These are phyloP conservation scores for Dryas alaskensis DNA, from an alignment of 306 rosid species.

Conservation along the genomic window DNA sequence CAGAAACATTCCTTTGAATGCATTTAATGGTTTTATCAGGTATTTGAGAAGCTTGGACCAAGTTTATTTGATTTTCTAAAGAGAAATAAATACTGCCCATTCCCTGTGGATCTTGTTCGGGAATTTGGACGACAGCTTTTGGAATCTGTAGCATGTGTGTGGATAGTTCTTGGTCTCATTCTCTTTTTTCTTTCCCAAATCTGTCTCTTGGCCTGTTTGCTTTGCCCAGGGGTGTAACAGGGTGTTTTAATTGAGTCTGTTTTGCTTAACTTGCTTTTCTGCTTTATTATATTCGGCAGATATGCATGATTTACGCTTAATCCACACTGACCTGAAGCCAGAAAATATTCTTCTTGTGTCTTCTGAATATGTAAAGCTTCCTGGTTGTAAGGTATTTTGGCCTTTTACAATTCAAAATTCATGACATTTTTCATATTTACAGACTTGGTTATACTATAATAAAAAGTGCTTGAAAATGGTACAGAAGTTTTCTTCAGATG, in stretches of 20 bases:
- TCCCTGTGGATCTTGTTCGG: constrained; percentile 99
- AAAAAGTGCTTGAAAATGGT: constrained; percentile 54
- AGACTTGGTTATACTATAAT: constrained; percentile 35
- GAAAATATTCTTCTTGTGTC: constrained; percentile 98
- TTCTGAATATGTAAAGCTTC: constrained; percentile 84
- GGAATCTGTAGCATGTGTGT: constrained; percentile 99
- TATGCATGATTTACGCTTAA: constrained; percentile 85
- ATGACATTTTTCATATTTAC: constrained; percentile 26
- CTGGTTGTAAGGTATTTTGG: constrained; percentile 74
- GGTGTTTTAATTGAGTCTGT: constrained; percentile 29
- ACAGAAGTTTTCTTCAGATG: constrained; percentile 87
- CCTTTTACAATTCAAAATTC: constrained; percentile 30
- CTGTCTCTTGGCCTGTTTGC: constrained; percentile 39
- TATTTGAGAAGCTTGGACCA: constrained; percentile 99
- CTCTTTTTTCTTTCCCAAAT: constrained; percentile 32
- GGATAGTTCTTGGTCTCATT: constrained; percentile 57
- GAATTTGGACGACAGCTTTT: constrained; percentile 99
- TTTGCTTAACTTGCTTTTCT: constrained; percentile 36
- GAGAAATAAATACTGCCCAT: constrained; percentile 97
- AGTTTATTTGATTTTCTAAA: constrained; percentile 98
- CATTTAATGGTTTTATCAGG: constrained; percentile 93
- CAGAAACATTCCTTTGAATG: constrained; percentile 65
- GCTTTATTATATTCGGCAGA: constrained; percentile 59
- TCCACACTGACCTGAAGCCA: constrained; percentile 98
- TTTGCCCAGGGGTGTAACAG: constrained; percentile 41